Base-by-base conservation (phyloP, 1,284 basidiomycete species). In the Sanghuangporus weigelae region DNA sequence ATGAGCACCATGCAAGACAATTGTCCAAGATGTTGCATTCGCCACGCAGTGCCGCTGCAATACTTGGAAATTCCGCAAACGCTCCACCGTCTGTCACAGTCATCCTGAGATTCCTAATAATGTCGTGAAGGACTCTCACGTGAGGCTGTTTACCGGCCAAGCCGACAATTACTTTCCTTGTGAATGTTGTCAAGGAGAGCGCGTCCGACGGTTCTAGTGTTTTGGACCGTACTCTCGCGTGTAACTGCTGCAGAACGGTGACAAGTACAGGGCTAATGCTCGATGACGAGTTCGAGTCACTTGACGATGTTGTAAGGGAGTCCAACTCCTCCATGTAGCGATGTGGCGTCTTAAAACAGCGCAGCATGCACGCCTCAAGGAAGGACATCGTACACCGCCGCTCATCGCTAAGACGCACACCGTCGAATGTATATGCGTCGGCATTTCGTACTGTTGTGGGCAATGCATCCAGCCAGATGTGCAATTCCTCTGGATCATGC, bases 321-420 rank as follows among this genome's bases (percentile, higher is more conserved):
- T 79, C 78, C 61, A 83, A 73, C 11, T 88, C 86, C 70, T 98
- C 95, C 61, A 96, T 81, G 72, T 97, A 98, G 42, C 87, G 84
- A 73, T 96, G 93, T 0, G 94, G 92, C 0, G 89, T 91, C 75
- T 92, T 95, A 67, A 89, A 71, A 68, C 89, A 94, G n/a, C 93
- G 83, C 62, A 90, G 87, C 7, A 92, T 78, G 70, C 93, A 96
- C 54, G 95, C 92, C 69, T 98, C 95, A 12, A 97, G 68, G 75
- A 97, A 95, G 0, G 77, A 70, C 3, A 92, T 77, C 2, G 95
- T 81, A 42, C 81, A 76, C 10, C 81, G 81, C 54, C 76, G 74
- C 71, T 90, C 92, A 64, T 84, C 85, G 0, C 78, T 79, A 46
- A 89, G 75, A 7, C 77, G 73, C 0, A 81, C 77, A 2, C 81